Percentiles rank a stretch among this genome's conserved stretches.
Evolutionary conservation across 441 rosid genomes (phyloP).

Genomic region (Cnidoscolus chayamansa): DNA sequence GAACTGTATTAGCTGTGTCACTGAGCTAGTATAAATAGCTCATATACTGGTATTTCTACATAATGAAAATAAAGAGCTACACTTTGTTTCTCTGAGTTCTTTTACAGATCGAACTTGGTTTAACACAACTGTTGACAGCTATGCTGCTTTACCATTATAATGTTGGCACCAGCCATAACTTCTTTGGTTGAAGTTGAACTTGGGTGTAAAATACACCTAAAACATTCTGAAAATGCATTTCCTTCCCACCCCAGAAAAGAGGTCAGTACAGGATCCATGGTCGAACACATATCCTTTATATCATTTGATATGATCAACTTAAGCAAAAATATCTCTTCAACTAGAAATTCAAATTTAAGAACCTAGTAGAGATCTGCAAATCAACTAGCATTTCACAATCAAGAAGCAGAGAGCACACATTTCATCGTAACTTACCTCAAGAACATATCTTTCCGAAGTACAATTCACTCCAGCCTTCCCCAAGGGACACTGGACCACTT

Average conservation of each 20-base stretch:
- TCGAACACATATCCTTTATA: background rate
- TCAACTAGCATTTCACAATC: background rate
- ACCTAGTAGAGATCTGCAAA: background rate
- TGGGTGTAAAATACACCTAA: background rate
- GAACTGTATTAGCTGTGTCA: too few relatives aligned
- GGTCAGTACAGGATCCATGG: background rate
- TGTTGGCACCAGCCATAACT: too few relatives aligned
- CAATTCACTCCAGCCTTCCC: constrained; percentile 84
- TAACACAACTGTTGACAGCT: too few relatives aligned
- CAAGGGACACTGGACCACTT: constrained; percentile 59
- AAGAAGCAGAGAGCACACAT: background rate
- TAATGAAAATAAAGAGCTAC: too few relatives aligned
- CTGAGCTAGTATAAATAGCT: too few relatives aligned
- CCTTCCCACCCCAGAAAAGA: background rate
- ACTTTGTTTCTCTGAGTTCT: too few relatives aligned
- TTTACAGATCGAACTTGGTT: background rate
- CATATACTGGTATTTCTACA: too few relatives aligned
- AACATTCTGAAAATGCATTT: background rate
- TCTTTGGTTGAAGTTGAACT: too few relatives aligned
- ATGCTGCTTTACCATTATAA: background rate
- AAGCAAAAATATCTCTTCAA: background rate
- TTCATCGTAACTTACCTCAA: constrained; percentile 51
- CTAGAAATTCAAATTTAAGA: background rate
- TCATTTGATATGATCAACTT: background rate
- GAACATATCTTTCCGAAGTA: constrained; percentile 54